Conservation (phyloP, 1,284 basidiomycete species). For the Athelia psychrophila region DNA sequence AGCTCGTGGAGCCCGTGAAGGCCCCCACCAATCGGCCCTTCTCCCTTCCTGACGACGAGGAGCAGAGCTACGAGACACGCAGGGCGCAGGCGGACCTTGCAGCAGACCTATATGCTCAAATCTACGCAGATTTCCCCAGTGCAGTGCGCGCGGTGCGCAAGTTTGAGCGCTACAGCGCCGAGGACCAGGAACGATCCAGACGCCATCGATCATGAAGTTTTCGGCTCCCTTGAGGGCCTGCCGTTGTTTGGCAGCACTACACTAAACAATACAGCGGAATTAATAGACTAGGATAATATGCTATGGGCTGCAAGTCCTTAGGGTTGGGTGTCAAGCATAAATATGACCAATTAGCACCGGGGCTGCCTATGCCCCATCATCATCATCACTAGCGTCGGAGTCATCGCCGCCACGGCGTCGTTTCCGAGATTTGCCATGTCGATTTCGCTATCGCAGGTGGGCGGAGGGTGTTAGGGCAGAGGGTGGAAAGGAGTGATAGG, state of each 20-base stretch:
- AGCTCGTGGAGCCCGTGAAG: conserved; percentile 40
- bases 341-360: conserved; percentile 22
- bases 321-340: neutral
- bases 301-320: conserved; percentile 1
- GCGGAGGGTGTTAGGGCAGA: conserved; percentile 14
- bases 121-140: conserved; percentile 48
- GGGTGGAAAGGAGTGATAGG: conserved; percentile 14
- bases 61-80: conserved; percentile 10
- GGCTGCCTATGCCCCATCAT: conserved; percentile 43
- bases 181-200: conserved; percentile 11
- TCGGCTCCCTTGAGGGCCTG: too few relatives aligned
- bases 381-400: conserved; percentile 42
- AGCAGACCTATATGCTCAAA: conserved; percentile 31
- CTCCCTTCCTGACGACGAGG: conserved; percentile 7
- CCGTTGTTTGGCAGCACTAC: too few relatives aligned
- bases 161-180: conserved; percentile 34
- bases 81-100: conserved; percentile 28
- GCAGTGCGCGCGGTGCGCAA: conserved; percentile 41
- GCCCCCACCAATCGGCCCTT: conserved; percentile 15
- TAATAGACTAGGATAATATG: neutral
- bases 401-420: conserved; percentile 45
- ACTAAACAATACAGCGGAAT: neutral
- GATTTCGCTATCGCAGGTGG: conserved; percentile 52
- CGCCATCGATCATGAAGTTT: too few relatives aligned
- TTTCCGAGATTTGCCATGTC: conserved; percentile 51